Conservation (phyloP, 805 yeast genomes). For the Teunomyces lycoperdinae region DNA sequence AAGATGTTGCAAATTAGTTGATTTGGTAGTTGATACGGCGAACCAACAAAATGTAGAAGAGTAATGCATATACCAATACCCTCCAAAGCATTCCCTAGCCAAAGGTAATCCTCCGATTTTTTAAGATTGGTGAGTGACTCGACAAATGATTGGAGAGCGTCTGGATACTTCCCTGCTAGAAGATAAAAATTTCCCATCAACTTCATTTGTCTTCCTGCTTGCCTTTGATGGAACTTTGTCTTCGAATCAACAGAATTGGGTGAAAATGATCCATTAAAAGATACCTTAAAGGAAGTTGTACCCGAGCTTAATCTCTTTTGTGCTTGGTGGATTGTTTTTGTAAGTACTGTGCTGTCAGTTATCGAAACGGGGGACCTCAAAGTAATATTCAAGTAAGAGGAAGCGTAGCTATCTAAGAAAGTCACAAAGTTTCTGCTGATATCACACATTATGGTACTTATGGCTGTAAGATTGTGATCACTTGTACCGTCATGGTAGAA, state of each 20-base stretch:
- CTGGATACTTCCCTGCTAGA: conserved; percentile 72
- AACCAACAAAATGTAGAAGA: conserved; percentile 55
- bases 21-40: conserved; percentile 48
- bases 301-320: conserved; percentile 44
- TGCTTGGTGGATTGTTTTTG: conserved; percentile 39
- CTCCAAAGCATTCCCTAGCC: conserved; percentile 89
- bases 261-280: conserved; percentile 16
- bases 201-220: conserved; percentile 73
- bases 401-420: conserved; percentile 64
- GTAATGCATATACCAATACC: conserved; percentile 68
- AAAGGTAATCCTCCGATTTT: conserved; percentile 68
- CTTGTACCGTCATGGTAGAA: conserved; percentile 30
- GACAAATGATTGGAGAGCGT: conserved; percentile 70
- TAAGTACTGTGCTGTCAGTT: conserved; percentile 41
- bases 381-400: conserved; percentile 75
- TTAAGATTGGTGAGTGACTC: conserved; percentile 65
- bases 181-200: conserved; percentile 73
- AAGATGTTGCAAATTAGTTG: conserved; percentile 32
- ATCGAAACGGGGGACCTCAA: conserved; percentile 76
- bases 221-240: conserved; percentile 40
- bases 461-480: conserved; percentile 20
- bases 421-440: conserved; percentile 61
- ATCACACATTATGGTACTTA: conserved; percentile 72
- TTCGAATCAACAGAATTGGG: conserved; percentile 20
- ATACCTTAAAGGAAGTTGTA: conserved; percentile 29